Evolutionary conservation across 257 asterid species (phyloP), one percentile per base, ranked within the genome.

Genomic region (Striga asiatica): DNA sequence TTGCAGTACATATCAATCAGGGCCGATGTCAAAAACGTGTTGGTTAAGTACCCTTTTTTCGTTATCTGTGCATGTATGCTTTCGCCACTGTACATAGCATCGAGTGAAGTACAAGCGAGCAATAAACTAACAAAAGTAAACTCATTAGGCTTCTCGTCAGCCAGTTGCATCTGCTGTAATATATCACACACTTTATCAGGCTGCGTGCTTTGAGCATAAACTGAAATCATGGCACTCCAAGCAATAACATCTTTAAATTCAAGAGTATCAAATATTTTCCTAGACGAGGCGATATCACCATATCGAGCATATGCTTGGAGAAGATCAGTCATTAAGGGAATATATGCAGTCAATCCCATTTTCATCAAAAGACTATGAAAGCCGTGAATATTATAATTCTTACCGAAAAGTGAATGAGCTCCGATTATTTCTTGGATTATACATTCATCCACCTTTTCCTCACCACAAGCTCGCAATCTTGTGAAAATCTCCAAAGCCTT

Each of bases 1-100:
- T 75, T 84, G 79, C 95, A 80, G 67, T 88, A 88, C 79, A 84
- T 69, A 58, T 82, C 88, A 41, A 84, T 76, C 45, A 82, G 68
- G 4, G 83, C 64, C 8, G 94, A 80, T 20, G 67, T 74, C 65
- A 80, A 66, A 65, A 74, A 78, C 8, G 81, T 31, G 64, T 80
- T 82, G 38, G 67, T 71, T 29, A 37, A 68, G 66, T 71, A 68
- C 54, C 95, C 94, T 14, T 32, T 17, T 61, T 78, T 84, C 8
- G 53, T 43, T 54, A 84, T 72, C 49, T 66, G 69, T 5, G 88
- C 75, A 5, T 84, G 95, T 56, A 80, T 35, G 67, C 76, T 74
- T 72, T 80, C 83, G 10, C 91, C 91, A 17, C 66, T 64, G 64
- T 74, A 78, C 20, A 71, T 61, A 54, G 64, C 74, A 59, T 69